A percentile compares a stretch with the other conserved stretches of the same genome.
Evolutionary conservation across 2,329 filamentous ascomycete species (phyloP).

Genomic region (Fusarium sulawesiense): DNA sequence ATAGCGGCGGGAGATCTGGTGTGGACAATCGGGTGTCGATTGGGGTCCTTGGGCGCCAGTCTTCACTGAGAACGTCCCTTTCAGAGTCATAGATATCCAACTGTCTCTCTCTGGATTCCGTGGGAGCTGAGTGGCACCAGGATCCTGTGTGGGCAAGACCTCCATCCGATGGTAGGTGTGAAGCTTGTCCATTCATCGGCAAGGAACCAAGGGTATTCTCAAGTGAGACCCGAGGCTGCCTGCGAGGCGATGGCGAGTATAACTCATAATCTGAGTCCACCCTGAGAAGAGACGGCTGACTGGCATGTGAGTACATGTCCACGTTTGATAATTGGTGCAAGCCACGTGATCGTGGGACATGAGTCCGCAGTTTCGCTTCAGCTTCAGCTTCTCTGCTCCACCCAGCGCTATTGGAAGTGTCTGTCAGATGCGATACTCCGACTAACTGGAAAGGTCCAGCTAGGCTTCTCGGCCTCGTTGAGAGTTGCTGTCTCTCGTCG

Average conservation of each 20-base stretch:
- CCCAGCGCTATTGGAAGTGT: conserved; percentile 1
- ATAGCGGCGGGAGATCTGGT: conserved; percentile 39
- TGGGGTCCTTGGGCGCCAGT: conserved; percentile 34
- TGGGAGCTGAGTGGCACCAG: conserved; percentile 28
- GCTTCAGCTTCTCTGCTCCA: conserved; percentile 4
- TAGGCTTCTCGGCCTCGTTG: background rate
- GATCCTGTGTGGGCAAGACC: conserved; percentile 34
- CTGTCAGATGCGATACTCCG: background rate
- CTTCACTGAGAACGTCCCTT: background rate
- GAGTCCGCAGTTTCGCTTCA: background rate
- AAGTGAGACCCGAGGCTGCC: conserved; percentile 12
- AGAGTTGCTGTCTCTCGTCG: background rate
- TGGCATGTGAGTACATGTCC: background rate
- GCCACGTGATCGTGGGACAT: conserved; percentile 12
- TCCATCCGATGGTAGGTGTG: background rate
- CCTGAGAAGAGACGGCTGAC: background rate
- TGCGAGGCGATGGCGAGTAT: conserved; percentile 6
- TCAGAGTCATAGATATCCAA: background rate
- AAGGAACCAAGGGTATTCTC: background rate
- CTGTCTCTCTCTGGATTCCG: background rate
- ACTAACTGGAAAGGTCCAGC: background rate
- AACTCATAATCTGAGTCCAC: background rate
- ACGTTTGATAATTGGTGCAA: conserved; percentile 1
- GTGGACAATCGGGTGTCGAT: conserved; percentile 35
- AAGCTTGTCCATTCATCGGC: background rate